Evolutionary conservation across 768 basidiomycete genomes (phyloP).

Genomic region (Sporobolomyces phaffii): DNA sequence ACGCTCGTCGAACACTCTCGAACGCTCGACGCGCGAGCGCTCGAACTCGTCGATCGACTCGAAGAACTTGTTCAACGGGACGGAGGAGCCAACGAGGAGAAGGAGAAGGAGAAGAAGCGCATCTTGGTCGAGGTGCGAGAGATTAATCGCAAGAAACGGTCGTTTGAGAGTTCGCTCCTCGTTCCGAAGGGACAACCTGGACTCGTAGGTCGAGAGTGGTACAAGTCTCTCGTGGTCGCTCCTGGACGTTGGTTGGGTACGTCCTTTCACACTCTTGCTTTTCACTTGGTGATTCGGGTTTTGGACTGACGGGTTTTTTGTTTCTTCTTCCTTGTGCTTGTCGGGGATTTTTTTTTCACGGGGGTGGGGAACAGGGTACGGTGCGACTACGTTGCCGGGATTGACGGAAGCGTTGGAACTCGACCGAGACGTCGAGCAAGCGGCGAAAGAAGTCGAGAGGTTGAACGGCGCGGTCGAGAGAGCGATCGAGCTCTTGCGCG

Average conservation of each 20-base stretch:
- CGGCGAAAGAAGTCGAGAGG: slow-evolving; percentile 54
- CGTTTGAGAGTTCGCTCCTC: slow-evolving; percentile 55
- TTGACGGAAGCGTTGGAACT: slow-evolving; percentile 69
- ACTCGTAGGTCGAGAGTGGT: slow-evolving; percentile 74
- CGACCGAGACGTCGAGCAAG: slow-evolving; percentile 61
- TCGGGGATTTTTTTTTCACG: no score
- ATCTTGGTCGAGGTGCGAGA: slow-evolving; percentile 24
- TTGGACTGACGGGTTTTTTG: no score
- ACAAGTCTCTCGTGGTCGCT: slow-evolving; percentile 73
- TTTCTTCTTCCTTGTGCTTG: no score
- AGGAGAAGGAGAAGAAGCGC: slow-evolving; percentile 50
- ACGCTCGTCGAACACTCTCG: background rate
- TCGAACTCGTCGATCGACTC: background rate
- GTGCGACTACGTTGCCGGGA: slow-evolving; percentile 74
- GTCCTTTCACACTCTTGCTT: background rate
- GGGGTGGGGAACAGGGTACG: no score
- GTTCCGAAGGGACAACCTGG: slow-evolving; percentile 60
- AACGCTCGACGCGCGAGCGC: background rate
- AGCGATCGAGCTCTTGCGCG: background rate
- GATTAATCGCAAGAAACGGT: background rate
- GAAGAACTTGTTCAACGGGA: background rate
- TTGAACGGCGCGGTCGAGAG: slow-evolving; percentile 11
- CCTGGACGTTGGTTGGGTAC: slow-evolving; percentile 55
- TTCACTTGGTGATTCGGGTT: no score
- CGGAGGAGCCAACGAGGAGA: background rate